Base-by-base conservation (phyloP, 108 stramenopile genomes). In the Epipyxis sp. region DNA sequence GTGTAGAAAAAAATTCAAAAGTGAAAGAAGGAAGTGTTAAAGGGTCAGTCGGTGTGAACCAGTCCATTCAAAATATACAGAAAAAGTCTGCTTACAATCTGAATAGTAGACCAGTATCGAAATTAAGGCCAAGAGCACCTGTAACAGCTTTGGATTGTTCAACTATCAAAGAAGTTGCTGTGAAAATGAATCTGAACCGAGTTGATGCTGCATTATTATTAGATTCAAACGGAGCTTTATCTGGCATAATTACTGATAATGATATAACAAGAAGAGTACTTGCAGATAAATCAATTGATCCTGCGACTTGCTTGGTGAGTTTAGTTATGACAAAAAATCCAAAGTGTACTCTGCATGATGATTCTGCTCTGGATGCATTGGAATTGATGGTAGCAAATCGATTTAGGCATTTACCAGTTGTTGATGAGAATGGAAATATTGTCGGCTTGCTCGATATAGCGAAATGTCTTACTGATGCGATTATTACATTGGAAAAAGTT, bases 381-480 rank as follows among this genome's bases (percentile, higher is more conserved):
- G 79, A 88, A 6, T 90, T 89, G 35, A 97, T 97, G 95, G 88
- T 95, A 45, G 92, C 93, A 78, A 93, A 93, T 81, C 92, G 85
- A 44, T 57, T 69, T 40, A 83, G 94, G 3, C 94, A 95, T 79
- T 86, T 96, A 58, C 95, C 95, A 42, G 95, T 96, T 37, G 81
- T 91, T 13, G 94, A 94, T 67, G 86, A 87, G 42, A 84, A 84
- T 69, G 93, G 92, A 0, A 80, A 83, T 16, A 90, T 96, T 35
- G 91, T 91, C 34, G 95, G 95, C 0, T 74, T 95, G 69, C 84
- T 96, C 59, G 94, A 94, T 79, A 96, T 96, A 65, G 95, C 93
- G 1, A 95, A 95, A 77, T 95, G 94, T 59, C 83, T 96, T 84
- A 92, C 93, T 83, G 94, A 95, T 82, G 95, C 94, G 0, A 92